Conservation (phyloP, 495 filamentous ascomycete genomes). For the Penicillium egyptiacum region DNA sequence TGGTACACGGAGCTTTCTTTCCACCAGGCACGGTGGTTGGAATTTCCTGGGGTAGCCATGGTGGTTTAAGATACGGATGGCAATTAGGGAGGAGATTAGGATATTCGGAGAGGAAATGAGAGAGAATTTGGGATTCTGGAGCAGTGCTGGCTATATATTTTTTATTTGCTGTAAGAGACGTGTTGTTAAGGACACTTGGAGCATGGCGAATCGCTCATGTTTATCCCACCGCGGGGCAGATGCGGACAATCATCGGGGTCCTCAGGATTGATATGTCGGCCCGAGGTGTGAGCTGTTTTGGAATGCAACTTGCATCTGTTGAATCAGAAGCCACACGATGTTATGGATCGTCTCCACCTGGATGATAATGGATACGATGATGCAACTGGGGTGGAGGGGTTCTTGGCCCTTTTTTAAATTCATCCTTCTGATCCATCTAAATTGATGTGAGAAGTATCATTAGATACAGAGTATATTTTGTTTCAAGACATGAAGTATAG, state of each 20-base stretch:
- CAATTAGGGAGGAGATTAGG: not conserved
- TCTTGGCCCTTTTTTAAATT: not conserved
- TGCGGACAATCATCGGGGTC: conserved; percentile 27
- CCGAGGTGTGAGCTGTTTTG: conserved; percentile 3
- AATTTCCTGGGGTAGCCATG: conserved; percentile 31
- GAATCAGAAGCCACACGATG: conserved; percentile 9
- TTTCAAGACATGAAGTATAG: too few species aligned
- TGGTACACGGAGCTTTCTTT: conserved; percentile 64
- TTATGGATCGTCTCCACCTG: conserved; percentile 21
- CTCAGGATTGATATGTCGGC: conserved; percentile 13
- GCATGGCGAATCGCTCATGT: conserved; percentile 15
- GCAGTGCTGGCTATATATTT: not conserved
- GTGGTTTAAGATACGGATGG: conserved; percentile 1
- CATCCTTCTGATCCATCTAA: too few species aligned
- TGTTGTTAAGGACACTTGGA: conserved; percentile 15
- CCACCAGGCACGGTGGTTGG: conserved; percentile 52
- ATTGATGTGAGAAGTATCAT: not conserved
- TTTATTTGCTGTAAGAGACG: not conserved
- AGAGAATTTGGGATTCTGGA: not conserved
- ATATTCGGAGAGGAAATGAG: not conserved
- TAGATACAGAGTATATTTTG: not conserved
- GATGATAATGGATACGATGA: conserved; percentile 7
- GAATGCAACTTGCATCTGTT: conserved; percentile 8
- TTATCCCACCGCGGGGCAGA: conserved; percentile 29
- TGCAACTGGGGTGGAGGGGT: conserved; percentile 11